phyloP scores from a whole-genome alignment of 179 eudicot species.

The Spinacia oleracea region DNA sequence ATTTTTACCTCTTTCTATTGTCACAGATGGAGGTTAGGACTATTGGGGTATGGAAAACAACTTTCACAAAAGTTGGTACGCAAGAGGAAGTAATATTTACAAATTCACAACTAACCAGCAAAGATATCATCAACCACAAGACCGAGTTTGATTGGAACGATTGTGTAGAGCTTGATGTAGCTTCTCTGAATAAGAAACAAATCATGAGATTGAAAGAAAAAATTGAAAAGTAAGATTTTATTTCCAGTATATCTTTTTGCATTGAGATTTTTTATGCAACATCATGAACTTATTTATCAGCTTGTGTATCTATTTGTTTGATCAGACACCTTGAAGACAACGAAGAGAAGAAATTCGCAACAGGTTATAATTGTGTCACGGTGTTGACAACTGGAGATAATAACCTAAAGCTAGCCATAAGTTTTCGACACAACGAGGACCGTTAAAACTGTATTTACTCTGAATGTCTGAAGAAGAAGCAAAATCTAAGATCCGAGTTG shows the following conservation, averaged over 20 bases:
- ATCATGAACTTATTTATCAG: background rate
- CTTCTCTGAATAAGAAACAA: background rate
- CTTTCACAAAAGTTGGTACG: slow-evolving; percentile 11
- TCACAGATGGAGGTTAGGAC: slow-evolving; percentile 8
- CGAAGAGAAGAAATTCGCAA: background rate
- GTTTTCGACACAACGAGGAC: background rate
- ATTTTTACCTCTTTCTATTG: background rate
- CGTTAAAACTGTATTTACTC: background rate
- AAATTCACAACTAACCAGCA: slow-evolving; percentile 10
- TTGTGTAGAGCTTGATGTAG: background rate
- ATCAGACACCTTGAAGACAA: background rate
- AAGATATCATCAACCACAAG: slow-evolving; percentile 11
- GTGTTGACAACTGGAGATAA: background rate
- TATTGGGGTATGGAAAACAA: slow-evolving; percentile 9
- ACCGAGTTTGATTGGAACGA: slow-evolving; percentile 11
- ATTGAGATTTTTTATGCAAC: background rate
- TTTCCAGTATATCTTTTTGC: background rate
- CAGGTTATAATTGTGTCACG: background rate
- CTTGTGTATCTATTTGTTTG: no score
- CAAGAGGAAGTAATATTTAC: slow-evolving; percentile 22
- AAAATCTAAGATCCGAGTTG: background rate
- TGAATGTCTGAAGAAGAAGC: background rate
- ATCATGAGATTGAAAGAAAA: background rate
- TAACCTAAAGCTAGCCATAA: background rate
- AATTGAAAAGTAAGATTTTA: slow-evolving; percentile 7